Base-by-base conservation (phyloP, 1,284 basidiomycete genomes). In the Schizophyllum amplum region DNA sequence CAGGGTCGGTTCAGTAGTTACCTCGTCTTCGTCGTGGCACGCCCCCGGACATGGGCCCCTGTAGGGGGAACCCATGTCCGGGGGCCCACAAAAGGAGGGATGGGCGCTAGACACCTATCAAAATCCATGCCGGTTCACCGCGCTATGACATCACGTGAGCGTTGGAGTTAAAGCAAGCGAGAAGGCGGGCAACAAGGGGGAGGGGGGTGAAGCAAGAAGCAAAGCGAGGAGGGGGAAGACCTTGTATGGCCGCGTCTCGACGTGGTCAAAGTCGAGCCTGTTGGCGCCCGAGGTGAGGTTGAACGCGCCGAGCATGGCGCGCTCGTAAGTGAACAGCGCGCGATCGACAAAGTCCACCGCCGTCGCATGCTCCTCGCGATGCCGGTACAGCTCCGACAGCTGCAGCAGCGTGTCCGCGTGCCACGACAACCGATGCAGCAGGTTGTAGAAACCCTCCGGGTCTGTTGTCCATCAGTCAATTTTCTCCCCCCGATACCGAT, bases 351-450 rank as follows among this genome's bases (percentile, higher is more conserved):
- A 92, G 61, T 96, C 92, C 1, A 90, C 84, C 0, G 92, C 89
- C 42, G 86, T 85, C 20, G 87, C 81, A 64, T 93, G 85, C 66
- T 95, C 92, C 77, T 92, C 91, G 64, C 91, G 81, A 67, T 94
- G 87, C 42, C 87, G 80, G 67, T 86, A 91, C 1, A 94, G 80
- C 66, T 92, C 90, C 1, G 90, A 86, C 23, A 96, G 76, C 66
- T 97, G 94, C 1, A 97, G 77, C 0, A 95, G 75, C 0, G 94
- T 95, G 69, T 98, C 94, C 1, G 87, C 90, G 64, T 97, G 94
- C 82, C 92, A 97, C 0, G 85, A 86, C 48, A 84, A 74, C 49
- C 73, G 75, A 15, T 77, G 71, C 15, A 87, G 59, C 7, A 90
- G 71, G 21, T 77, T 72, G 69, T 77, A 84, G 52, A 90, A 78